These are phyloP conservation scores for Candida verbasci DNA, from an alignment of 805 yeast species.

Conservation along the genomic window DNA sequence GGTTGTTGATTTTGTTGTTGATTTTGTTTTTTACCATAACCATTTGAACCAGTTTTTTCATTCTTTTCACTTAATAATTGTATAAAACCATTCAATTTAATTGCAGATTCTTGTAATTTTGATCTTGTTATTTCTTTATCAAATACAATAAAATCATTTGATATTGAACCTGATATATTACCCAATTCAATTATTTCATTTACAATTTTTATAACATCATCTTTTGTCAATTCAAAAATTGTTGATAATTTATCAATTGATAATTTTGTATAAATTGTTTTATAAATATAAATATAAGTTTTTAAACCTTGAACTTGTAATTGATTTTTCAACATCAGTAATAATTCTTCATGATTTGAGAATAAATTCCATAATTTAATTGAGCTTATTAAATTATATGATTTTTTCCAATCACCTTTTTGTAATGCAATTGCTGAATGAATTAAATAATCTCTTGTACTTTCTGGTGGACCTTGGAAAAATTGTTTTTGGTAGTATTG, in stretches of 20 bases:
- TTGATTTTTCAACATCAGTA: conserved; percentile 68
- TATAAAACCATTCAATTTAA: conserved; percentile 78
- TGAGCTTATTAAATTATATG: conserved; percentile 65
- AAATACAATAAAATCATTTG: conserved; percentile 66
- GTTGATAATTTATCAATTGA: conserved; percentile 62
- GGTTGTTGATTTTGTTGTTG: conserved; percentile 35
- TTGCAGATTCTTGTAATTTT: conserved; percentile 82
- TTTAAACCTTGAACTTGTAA: conserved; percentile 88
- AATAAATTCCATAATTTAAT: conserved; percentile 85
- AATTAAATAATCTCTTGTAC: conserved; percentile 88
- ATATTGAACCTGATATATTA: conserved; percentile 73
- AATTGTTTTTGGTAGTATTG: conserved; percentile 93
- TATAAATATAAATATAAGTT: conserved; percentile 86
- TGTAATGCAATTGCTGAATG: conserved; percentile 87
- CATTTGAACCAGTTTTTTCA: conserved; percentile 78
- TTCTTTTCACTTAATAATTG: conserved; percentile 75
- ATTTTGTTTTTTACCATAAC: conserved; percentile 45
- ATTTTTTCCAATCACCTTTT: conserved; percentile 83
- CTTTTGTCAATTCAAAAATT: conserved; percentile 59
- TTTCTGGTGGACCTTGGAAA: conserved; percentile 97
- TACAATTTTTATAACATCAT: conserved; percentile 57
- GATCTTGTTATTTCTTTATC: conserved; percentile 71
- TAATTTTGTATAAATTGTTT: conserved; percentile 68
- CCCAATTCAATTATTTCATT: conserved; percentile 72
- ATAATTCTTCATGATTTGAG: conserved; percentile 62